Evolutionary conservation across 2,329 filamentous ascomycete genomes (phyloP).

Genomic region (Phyllachora maydis): DNA sequence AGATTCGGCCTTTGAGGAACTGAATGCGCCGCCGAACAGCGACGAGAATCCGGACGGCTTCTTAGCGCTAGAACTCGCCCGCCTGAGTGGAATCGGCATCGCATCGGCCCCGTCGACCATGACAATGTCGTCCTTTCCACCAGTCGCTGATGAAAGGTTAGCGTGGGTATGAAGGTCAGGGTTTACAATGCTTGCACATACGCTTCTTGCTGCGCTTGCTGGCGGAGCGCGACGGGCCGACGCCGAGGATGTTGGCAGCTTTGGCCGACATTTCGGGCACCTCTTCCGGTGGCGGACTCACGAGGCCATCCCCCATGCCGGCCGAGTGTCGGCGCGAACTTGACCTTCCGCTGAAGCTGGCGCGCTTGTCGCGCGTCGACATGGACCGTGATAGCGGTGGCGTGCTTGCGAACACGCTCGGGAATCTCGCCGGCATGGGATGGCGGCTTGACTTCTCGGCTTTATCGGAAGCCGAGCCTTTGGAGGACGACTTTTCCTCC

Average conservation of each 20-base stretch:
- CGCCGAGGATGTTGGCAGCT: constrained; percentile 57
- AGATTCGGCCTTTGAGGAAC: constrained; percentile 19
- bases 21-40: constrained; percentile 38
- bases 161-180: background rate
- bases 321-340: constrained; percentile 48
- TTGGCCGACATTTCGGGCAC: constrained; percentile 46
- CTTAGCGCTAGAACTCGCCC: constrained; percentile 40
- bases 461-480: constrained; percentile 56
- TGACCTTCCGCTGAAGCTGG: constrained; percentile 23
- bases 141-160: constrained; percentile 4
- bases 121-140: constrained; percentile 28
- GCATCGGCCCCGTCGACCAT: constrained; percentile 29
- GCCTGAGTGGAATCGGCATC: constrained; percentile 27
- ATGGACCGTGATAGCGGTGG: constrained; percentile 48
- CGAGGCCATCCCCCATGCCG: constrained; percentile 41
- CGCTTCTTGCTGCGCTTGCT: constrained; percentile 23
- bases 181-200: constrained; percentile 3
- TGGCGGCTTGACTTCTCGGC: constrained; percentile 28
- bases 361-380: constrained; percentile 42
- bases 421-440: constrained; percentile 28
- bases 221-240: constrained; percentile 12
- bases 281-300: constrained; percentile 55
- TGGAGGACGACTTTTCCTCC: constrained; percentile 41
- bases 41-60: constrained; percentile 36
- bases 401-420: constrained; percentile 47